These are phyloP conservation scores for Pinus taeda DNA, from an alignment of 75 land plant species.

Conservation along the genomic window DNA sequence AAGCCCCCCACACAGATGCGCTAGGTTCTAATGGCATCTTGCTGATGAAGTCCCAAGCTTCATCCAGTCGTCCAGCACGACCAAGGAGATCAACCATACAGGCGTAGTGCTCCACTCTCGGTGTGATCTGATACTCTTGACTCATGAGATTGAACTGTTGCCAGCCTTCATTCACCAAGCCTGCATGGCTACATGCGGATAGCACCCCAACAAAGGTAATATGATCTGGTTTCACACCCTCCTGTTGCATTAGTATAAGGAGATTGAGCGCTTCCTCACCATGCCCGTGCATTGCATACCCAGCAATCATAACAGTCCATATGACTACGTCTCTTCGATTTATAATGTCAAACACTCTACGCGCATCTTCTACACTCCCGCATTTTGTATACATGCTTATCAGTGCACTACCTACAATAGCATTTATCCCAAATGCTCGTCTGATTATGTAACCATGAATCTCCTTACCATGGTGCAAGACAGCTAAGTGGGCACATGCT, in stretches of 20 bases:
- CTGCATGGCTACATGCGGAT: slow-evolving; percentile 14
- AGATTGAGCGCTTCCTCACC: too few relatives aligned
- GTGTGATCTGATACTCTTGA: slow-evolving; percentile 8
- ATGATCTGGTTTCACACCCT: slow-evolving; percentile 4
- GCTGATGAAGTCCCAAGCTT: slow-evolving; percentile 9
- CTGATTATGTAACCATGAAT: slow-evolving; percentile 18
- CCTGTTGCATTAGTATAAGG: too few relatives aligned
- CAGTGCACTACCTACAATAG: slow-evolving; percentile 25
- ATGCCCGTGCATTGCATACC: too few relatives aligned
- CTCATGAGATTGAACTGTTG: slow-evolving; percentile 5
- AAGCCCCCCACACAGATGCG: slow-evolving; percentile 5
- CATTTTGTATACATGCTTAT: slow-evolving; percentile 35
- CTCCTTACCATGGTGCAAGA: slow-evolving; percentile 15
- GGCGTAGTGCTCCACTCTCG: slow-evolving; percentile 12
- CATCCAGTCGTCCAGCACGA: slow-evolving; percentile 4
- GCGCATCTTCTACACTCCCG: slow-evolving; percentile 24
- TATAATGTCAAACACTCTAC: neutral
- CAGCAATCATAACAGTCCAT: too few relatives aligned
- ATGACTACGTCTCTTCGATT: too few relatives aligned
- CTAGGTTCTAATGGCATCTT: slow-evolving; percentile 14
- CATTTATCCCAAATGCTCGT: slow-evolving; percentile 10
- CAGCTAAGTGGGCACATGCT: slow-evolving; percentile 29
- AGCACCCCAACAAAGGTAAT: slow-evolving; percentile 14
- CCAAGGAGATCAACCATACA: slow-evolving; percentile 17
- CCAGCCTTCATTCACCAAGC: slow-evolving; percentile 15